Conservation (phyloP, 116 monocot species). For the Trichopus zeylanicus region DNA sequence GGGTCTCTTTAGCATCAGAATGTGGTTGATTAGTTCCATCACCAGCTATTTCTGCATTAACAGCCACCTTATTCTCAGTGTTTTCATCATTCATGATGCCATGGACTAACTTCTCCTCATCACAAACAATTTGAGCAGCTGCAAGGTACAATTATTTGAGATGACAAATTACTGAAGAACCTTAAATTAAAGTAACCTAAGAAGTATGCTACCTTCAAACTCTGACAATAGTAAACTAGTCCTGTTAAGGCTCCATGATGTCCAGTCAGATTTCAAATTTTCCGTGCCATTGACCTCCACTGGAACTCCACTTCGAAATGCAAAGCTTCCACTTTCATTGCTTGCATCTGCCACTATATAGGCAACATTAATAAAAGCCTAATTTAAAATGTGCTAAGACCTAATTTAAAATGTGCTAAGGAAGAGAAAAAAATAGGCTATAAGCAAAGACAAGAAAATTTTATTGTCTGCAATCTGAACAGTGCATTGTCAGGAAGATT, state of each 20-base stretch:
- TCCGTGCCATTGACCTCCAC: slow-evolving; percentile 3
- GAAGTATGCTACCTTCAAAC: slow-evolving; percentile 32
- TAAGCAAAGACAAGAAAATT: no score
- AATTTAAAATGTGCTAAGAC: no score
- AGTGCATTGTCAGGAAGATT: no score
- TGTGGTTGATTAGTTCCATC: background rate
- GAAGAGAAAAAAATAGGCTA: no score
- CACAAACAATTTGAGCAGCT: slow-evolving; percentile 43
- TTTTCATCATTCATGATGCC: slow-evolving; percentile 6
- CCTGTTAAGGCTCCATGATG: slow-evolving; percentile 29
- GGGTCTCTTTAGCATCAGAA: slow-evolving; percentile 12
- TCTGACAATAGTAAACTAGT: slow-evolving; percentile 15
- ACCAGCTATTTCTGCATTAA: slow-evolving; percentile 6
- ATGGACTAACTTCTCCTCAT: no score
- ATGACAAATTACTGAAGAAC: background rate
- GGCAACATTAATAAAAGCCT: no score
- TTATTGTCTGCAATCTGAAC: no score
- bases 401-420: no score
- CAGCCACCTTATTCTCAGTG: background rate
- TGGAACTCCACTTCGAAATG: background rate
- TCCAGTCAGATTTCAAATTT: slow-evolving; percentile 19
- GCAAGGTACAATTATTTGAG: slow-evolving; percentile 8
- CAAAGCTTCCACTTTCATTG: no score
- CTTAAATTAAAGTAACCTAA: background rate
- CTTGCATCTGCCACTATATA: no score